A percentile compares a stretch with the other conserved stretches of the same genome.
phyloP scores from a whole-genome alignment of 495 filamentous ascomycete genomes.

The Penicillium bialowiezense region DNA sequence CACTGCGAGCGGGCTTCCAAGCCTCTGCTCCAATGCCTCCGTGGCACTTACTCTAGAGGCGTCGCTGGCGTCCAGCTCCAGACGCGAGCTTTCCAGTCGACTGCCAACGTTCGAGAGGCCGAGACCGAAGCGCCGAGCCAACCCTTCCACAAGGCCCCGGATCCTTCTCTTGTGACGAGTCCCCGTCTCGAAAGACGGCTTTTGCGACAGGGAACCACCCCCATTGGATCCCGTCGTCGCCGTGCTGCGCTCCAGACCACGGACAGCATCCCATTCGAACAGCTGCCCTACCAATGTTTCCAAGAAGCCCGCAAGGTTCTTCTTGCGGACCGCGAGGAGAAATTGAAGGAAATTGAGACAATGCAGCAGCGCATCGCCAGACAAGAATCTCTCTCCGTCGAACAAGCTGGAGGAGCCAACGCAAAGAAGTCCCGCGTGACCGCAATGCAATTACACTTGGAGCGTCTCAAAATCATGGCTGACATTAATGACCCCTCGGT shows the following conservation, averaged over 20 bases:
- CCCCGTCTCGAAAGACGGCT: constrained; percentile 59
- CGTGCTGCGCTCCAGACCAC: constrained; percentile 70
- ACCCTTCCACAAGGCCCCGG: constrained; percentile 39
- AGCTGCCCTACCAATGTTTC: constrained; percentile 93
- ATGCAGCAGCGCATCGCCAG: constrained; percentile 57
- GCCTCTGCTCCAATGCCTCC: constrained; percentile 63
- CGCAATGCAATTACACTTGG: constrained; percentile 71
- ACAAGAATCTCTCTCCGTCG: constrained; percentile 56
- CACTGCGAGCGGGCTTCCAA: constrained; percentile 65
- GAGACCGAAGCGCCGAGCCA: constrained; percentile 34
- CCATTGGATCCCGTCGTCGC: constrained; percentile 78
- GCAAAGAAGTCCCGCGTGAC: constrained; percentile 62
- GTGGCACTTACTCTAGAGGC: constrained; percentile 40
- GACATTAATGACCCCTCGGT: constrained; percentile 96
- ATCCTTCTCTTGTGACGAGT: constrained; percentile 50
- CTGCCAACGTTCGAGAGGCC: constrained; percentile 35
- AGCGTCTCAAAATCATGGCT: constrained; percentile 80
- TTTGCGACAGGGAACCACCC: constrained; percentile 54
- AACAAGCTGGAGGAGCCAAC: constrained; percentile 56
- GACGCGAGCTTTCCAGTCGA: constrained; percentile 39
- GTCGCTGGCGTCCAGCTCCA: constrained; percentile 32
- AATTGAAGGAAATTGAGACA: constrained; percentile 62
- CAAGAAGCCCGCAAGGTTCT: constrained; percentile 90
- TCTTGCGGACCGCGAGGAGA: constrained; percentile 75
- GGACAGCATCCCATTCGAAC: constrained; percentile 78